Evolutionary conservation across 768 basidiomycete genomes (phyloP), one percentile per base, ranked within the genome.

Genomic region (Pisolithus orientalis): DNA sequence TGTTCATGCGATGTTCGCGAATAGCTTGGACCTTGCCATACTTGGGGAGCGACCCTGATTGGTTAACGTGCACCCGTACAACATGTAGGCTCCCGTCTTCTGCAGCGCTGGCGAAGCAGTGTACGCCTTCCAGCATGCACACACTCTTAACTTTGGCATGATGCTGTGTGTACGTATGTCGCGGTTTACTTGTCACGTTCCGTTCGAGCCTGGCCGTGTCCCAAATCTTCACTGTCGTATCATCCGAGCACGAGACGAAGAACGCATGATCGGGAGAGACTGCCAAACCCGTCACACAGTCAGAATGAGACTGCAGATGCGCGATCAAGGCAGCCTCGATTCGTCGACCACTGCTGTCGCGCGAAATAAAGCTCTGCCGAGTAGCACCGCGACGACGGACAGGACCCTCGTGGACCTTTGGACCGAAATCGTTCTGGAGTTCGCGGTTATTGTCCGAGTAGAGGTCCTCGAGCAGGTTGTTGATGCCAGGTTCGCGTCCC

Each of bases 201-300:
- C 94, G 79, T 64, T 97, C 95, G 43, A 98, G 75, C n/a, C 93
- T 77, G 7, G 90, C 88, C 1, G 93, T 87, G 57, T 92, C 88
- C 93, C 93, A 96, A 39, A 90, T 77, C 66, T 93, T 94, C 62
- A 94, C 84, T 0, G 90, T 94, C 72, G 90, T 90, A 68, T 98
- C 95, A 56, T 98, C 85, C 0, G 93, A 95, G 37, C 89, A 84
- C 0, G 95, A 91, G 4, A 94, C 84, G 58, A 99, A 97, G 75
- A 96, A 99, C 65, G 85, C 72, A 60, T 96, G 92, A 62, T 98
- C 96, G 2, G 95, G 94, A 1, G 95, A 85, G 24, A 94, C 89
- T 2, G 86, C 86, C 24, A 98, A 72, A 7, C 83, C 79, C 2
- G 87, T 92, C 53, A 98, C 74, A 1, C 83, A 75, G 25, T 87